phyloP scores from a whole-genome alignment of 768 basidiomycete species.

The Rhodotorula kratochvilovae region DNA sequence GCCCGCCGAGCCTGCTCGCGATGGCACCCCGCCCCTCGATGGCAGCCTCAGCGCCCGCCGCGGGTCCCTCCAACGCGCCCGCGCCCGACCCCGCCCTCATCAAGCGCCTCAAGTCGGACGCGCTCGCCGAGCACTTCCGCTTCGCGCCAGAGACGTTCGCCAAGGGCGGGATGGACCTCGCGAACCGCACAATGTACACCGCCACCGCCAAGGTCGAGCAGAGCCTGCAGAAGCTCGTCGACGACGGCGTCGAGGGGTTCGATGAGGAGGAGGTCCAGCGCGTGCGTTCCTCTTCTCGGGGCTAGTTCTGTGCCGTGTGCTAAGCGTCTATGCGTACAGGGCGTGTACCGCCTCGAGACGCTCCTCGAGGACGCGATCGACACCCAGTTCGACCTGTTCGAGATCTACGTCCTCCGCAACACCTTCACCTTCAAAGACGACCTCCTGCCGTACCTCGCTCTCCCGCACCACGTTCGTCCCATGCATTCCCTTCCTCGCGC shows the following conservation, averaged over 20 bases:
- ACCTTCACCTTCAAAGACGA: conserved; percentile 31
- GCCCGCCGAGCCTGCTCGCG: no score
- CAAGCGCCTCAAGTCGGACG: conserved; percentile 15
- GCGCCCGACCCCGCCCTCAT: not conserved
- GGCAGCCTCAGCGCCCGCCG: not conserved
- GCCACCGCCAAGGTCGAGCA: conserved; percentile 35
- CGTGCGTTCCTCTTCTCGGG: conserved; percentile 8
- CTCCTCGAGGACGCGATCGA: conserved; percentile 41
- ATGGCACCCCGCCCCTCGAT: not conserved
- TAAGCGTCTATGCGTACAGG: conserved; percentile 12
- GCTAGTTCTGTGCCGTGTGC: not conserved
- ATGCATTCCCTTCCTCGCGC: no score
- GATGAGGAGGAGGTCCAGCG: conserved; percentile 34
- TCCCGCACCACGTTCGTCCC: conserved; percentile 37
- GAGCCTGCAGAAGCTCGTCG: conserved; percentile 20
- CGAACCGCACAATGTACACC: conserved; percentile 40
- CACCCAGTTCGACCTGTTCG: conserved; percentile 42
- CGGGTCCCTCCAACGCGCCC: not conserved
- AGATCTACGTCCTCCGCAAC: conserved; percentile 42
- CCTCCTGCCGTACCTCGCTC: conserved; percentile 37
- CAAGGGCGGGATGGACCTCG: conserved; percentile 40
- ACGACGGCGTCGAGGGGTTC: conserved; percentile 7
- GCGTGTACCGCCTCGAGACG: conserved; percentile 41
- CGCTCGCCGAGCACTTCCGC: conserved; percentile 39
- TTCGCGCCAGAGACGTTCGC: conserved; percentile 41